A percentile compares a stretch with the other conserved stretches of the same genome.
phyloP scores from a whole-genome alignment of 2,329 filamentous ascomycete species.

The Cadophora luteo-olivacea region DNA sequence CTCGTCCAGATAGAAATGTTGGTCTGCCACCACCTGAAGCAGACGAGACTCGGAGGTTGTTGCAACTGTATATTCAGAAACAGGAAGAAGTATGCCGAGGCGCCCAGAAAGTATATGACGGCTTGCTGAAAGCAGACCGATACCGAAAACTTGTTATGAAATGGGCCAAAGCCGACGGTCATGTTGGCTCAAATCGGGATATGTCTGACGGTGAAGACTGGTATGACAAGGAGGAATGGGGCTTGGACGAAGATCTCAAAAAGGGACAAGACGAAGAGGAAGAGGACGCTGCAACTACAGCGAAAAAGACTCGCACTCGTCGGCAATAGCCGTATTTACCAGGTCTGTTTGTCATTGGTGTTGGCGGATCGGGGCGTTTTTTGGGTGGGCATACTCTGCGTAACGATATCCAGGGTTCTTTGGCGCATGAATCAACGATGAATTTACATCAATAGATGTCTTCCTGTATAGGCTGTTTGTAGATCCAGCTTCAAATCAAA shows the following conservation, averaged over 20 bases:
- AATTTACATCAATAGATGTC: background rate
- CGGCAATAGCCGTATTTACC: slow-evolving; percentile 39
- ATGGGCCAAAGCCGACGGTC: slow-evolving; percentile 81
- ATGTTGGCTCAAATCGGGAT: slow-evolving; percentile 67
- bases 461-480: background rate
- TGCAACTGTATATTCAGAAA: slow-evolving; percentile 82
- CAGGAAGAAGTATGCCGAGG: slow-evolving; percentile 84
- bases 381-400: slow-evolving; percentile 1
- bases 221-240: slow-evolving; percentile 86
- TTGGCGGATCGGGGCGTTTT: slow-evolving; percentile 2
- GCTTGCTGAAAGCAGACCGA: slow-evolving; percentile 75
- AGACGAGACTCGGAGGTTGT: slow-evolving; percentile 75
- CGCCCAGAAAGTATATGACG: slow-evolving; percentile 70
- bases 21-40: slow-evolving; percentile 77
- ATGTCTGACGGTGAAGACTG: slow-evolving; percentile 91
- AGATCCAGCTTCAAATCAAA: background rate
- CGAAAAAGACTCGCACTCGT: slow-evolving; percentile 56
- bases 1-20: slow-evolving; percentile 71
- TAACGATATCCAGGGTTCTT: slow-evolving; percentile 18
- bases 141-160: slow-evolving; percentile 73
- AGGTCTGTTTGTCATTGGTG: background rate
- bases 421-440: background rate
- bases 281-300: slow-evolving; percentile 64
- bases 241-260: slow-evolving; percentile 73
- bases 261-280: slow-evolving; percentile 86